Conservation (phyloP, 2,329 filamentous ascomycete species). For the Phialemoniopsis sp. region DNA sequence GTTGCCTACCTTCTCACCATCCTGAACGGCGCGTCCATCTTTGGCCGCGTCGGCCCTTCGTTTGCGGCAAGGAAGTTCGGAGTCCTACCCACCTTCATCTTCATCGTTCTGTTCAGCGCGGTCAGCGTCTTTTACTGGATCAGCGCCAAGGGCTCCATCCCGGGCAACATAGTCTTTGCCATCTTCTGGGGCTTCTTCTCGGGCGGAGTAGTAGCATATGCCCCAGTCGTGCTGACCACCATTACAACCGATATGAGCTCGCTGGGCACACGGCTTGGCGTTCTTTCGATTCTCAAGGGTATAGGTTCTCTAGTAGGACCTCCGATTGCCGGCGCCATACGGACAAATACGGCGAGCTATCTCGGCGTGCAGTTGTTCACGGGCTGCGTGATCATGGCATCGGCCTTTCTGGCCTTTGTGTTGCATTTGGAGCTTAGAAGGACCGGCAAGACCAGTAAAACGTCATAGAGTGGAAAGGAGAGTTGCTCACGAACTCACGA, state of each 20-base stretch:
- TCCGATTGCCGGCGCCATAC: conserved; percentile 33
- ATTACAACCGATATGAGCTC: conserved; percentile 32
- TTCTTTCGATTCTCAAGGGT: conserved; percentile 29
- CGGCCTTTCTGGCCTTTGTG: not conserved
- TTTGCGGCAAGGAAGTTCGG: conserved; percentile 36
- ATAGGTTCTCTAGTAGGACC: conserved; percentile 28
- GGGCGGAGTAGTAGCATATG: conserved; percentile 36
- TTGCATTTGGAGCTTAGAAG: not conserved
- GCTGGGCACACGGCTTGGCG: conserved; percentile 40
- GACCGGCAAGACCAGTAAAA: too few species aligned
- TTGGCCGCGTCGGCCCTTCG: conserved; percentile 39
- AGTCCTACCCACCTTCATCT: conserved; percentile 32
- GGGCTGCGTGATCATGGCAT: conserved; percentile 15
- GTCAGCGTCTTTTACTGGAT: conserved; percentile 34
- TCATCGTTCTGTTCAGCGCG: conserved; percentile 24
- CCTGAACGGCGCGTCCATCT: conserved; percentile 51
- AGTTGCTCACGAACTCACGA: too few species aligned
- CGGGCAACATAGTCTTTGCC: conserved; percentile 34
- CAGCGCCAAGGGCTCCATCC: conserved; percentile 23
- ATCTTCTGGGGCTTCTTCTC: conserved; percentile 42
- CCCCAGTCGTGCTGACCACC: conserved; percentile 33
- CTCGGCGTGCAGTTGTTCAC: conserved; percentile 22
- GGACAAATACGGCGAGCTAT: conserved; percentile 17
- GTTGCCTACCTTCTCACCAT: conserved; percentile 59
- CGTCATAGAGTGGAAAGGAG: too few species aligned